Conservation (phyloP, 2,329 filamentous ascomycete genomes). For the Dothistroma septosporum region DNA sequence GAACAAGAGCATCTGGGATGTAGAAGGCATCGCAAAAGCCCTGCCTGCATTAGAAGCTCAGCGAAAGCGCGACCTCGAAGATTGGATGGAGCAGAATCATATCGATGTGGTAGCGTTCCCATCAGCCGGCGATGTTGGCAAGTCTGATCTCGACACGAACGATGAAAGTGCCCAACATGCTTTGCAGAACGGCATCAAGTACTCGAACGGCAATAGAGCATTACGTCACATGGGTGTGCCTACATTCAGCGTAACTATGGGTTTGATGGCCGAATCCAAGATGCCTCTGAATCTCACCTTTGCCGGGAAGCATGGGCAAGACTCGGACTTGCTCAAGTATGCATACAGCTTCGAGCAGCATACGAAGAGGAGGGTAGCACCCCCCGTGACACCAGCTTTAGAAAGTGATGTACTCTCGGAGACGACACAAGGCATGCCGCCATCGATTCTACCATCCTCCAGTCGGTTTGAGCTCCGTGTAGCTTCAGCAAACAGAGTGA, state of each 20-base stretch:
- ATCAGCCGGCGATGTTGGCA: slow-evolving; percentile 49
- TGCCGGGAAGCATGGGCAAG: slow-evolving; percentile 47
- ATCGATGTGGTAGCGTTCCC: slow-evolving; percentile 51
- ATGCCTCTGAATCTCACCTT: slow-evolving; percentile 56
- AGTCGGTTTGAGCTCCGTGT: neutral
- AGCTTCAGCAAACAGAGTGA: neutral
- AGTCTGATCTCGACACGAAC: slow-evolving; percentile 45
- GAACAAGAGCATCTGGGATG: slow-evolving; percentile 39
- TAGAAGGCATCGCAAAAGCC: slow-evolving; percentile 42
- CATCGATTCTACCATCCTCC: neutral
- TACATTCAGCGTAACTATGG: slow-evolving; percentile 53
- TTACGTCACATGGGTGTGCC: slow-evolving; percentile 54
- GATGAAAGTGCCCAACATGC: slow-evolving; percentile 37
- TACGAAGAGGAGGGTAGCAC: slow-evolving; percentile 20
- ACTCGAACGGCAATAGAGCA: slow-evolving; percentile 52
- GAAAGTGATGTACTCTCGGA: slow-evolving; percentile 17
- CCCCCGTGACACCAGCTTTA: slow-evolving; percentile 27
- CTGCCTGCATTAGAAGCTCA: slow-evolving; percentile 47
- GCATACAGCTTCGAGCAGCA: slow-evolving; percentile 30
- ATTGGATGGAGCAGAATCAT: slow-evolving; percentile 45
- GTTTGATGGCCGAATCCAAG: slow-evolving; percentile 41
- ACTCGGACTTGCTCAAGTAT: slow-evolving; percentile 35
- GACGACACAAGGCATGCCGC: neutral
- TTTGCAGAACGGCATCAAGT: slow-evolving; percentile 50
- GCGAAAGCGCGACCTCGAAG: slow-evolving; percentile 49